phyloP scores from a whole-genome alignment of 2,329 filamentous ascomycete genomes.

The Aspergillus novofumigatus region DNA sequence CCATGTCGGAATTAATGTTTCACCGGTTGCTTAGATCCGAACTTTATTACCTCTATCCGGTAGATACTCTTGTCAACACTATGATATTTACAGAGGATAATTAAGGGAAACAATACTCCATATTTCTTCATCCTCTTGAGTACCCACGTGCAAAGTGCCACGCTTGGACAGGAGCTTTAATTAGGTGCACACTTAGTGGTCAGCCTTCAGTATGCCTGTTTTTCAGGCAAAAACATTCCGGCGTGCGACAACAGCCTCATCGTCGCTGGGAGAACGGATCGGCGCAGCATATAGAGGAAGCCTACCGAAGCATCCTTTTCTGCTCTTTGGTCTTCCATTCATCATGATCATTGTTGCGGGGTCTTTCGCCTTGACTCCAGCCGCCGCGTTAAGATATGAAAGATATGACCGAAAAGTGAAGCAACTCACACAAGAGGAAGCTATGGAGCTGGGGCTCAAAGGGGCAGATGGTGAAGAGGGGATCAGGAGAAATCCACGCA shows the following conservation, averaged over 20 bases:
- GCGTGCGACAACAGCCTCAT: constrained; percentile 44
- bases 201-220: constrained; percentile 47
- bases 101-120: not conserved
- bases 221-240: constrained; percentile 72
- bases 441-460: constrained; percentile 70
- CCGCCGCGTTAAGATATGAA: constrained; percentile 90
- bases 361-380: constrained; percentile 90
- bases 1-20: constrained; percentile 15
- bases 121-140: not conserved
- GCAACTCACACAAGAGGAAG: constrained; percentile 80
- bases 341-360: constrained; percentile 83
- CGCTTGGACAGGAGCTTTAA: not conserved
- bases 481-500: constrained; percentile 52
- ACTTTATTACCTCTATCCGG: not conserved
- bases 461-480: constrained; percentile 69
- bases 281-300: constrained; percentile 71
- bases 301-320: constrained; percentile 77
- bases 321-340: constrained; percentile 92
- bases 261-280: constrained; percentile 61
- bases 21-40: constrained; percentile 3
- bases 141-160: not conserved
- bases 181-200: not conserved
- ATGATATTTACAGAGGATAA: not conserved
- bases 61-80: not conserved
- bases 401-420: constrained; percentile 84